These are phyloP conservation scores for Larix kaempferi DNA, from an alignment of 75 land plant species.

Conservation along the genomic window DNA sequence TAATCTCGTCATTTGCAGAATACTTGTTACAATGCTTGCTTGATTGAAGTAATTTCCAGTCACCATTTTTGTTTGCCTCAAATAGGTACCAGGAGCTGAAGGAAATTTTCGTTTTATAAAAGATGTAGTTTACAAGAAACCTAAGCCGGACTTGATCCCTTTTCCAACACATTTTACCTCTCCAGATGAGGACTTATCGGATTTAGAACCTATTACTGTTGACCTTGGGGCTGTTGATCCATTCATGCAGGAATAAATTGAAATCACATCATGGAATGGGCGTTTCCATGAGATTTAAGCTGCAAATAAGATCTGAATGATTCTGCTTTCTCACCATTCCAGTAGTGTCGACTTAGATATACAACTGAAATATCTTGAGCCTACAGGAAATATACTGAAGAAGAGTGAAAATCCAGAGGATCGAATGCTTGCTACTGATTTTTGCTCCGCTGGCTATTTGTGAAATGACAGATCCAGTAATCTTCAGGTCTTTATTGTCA, in stretches of 20 bases:
- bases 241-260: constrained; percentile 39
- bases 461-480: neutral
- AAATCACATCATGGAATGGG: neutral
- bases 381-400: neutral
- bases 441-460: neutral
- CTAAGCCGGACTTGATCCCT: constrained; percentile 68
- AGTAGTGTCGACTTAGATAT: neutral
- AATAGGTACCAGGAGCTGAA: constrained; percentile 89
- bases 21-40: neutral
- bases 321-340: neutral
- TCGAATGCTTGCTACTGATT: neutral
- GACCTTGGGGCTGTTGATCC: constrained; percentile 89
- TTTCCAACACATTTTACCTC: constrained; percentile 78
- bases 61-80: neutral
- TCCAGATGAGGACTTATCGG: constrained; percentile 54
- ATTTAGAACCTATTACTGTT: constrained; percentile 67
- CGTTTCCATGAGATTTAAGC: neutral
- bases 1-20: constrained; percentile 3
- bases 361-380: neutral
- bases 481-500: neutral
- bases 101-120: constrained; percentile 87
- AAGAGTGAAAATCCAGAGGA: no score
- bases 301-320: neutral
- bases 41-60: neutral
- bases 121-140: constrained; percentile 87